phyloP scores from a whole-genome alignment of 768 basidiomycete genomes.

The Mycena epipterygia region DNA sequence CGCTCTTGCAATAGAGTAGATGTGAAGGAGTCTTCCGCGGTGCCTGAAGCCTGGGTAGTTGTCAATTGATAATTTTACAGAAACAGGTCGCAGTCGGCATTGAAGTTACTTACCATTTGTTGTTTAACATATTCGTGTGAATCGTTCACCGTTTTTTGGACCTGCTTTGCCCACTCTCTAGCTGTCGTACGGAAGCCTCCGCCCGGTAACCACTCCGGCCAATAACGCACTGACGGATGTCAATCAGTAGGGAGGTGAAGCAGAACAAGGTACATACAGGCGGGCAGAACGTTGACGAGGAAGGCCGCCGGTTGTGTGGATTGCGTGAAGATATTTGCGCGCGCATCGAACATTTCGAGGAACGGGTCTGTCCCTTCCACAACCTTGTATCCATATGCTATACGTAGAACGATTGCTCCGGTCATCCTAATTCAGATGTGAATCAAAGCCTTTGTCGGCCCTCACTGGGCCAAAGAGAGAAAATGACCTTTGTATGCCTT shows the following conservation, averaged over 20 bases:
- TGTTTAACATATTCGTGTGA: slow-evolving; percentile 9
- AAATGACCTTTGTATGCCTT: background rate
- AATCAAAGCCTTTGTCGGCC: background rate
- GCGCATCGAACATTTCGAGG: background rate
- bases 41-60: slow-evolving; percentile 36
- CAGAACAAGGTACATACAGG: background rate
- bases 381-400: slow-evolving; percentile 29
- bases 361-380: slow-evolving; percentile 13
- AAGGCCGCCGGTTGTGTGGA: background rate
- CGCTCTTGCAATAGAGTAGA: slow-evolving; percentile 35
- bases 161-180: background rate
- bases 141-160: background rate
- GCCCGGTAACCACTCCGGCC: slow-evolving; percentile 22
- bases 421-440: slow-evolving; percentile 2
- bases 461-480: too few species aligned
- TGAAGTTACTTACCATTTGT: background rate
- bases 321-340: background rate
- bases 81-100: too few species aligned
- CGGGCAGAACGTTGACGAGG: slow-evolving; percentile 8
- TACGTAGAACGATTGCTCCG: slow-evolving; percentile 23
- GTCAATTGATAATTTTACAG: background rate
- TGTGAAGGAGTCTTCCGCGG: slow-evolving; percentile 38
- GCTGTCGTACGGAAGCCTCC: slow-evolving; percentile 5
- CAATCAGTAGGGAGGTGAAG: background rate
- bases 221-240: slow-evolving; percentile 44